A percentile compares a stretch with the other conserved stretches of the same genome.
Conservation (phyloP, 2,329 filamentous ascomycete species). For the Xylaria sp. region DNA sequence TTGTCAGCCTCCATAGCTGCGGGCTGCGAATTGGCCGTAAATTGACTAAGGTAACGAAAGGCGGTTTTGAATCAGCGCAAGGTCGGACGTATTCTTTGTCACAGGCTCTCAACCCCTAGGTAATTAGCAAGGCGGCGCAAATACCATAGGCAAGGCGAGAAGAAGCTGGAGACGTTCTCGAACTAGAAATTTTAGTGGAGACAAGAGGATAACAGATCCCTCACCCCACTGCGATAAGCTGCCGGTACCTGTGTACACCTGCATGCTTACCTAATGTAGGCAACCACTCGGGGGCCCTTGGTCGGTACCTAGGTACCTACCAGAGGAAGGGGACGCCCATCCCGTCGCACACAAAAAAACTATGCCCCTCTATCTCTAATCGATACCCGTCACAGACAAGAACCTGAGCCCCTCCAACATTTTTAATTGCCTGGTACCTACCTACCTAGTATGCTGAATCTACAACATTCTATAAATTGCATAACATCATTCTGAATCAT, state of each 20-base stretch:
- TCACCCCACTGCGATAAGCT: conserved; percentile 21
- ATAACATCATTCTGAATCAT: background rate
- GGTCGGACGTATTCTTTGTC: background rate
- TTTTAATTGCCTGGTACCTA: conserved; percentile 5
- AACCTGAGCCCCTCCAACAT: conserved; percentile 29
- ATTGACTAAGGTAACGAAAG: background rate
- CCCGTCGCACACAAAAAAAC: conserved; percentile 25
- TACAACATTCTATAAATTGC: background rate
- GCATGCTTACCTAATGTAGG: background rate
- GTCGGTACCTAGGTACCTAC: too few species aligned
- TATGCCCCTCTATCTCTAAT: conserved; percentile 31
- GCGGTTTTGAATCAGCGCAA: too few species aligned
- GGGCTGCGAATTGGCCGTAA: background rate
- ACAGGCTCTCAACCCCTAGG: background rate
- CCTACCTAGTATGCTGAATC: background rate
- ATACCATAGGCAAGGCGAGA: conserved; percentile 8
- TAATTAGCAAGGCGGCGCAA: conserved; percentile 11
- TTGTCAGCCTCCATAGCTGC: conserved; percentile 46
- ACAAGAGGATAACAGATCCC: conserved; percentile 5
- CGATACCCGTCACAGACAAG: conserved; percentile 1
- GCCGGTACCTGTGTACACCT: background rate
- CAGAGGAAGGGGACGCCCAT: background rate
- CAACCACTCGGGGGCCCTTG: background rate
- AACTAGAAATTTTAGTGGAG: conserved; percentile 31
- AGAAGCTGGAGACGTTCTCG: conserved; percentile 12